Evolutionary conservation across 225 moss, liverwort and hornwort genomes (phyloP), one percentile per base, ranked within the genome.

Genomic region (Sphagnum contortum): DNA sequence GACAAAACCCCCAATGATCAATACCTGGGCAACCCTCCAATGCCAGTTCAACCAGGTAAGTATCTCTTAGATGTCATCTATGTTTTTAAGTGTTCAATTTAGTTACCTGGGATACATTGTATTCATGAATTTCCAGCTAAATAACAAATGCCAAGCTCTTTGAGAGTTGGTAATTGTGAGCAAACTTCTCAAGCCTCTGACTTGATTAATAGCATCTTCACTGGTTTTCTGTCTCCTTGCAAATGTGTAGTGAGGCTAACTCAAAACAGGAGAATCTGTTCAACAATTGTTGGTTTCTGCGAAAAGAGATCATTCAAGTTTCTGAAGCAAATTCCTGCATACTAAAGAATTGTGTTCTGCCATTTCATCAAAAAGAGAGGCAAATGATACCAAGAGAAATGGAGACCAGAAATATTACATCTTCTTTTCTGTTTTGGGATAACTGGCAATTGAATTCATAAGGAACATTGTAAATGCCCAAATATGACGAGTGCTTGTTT

Each of bases 11-110:
- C 63, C 48, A 50, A 11, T 29, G 59, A 47, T 65, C 51, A 59
- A 52, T 29, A 50, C 55, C n/a, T 9, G 52, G 48, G 45, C 3
- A 44, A 5, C 5, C 49, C 53, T 52, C 12, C 56, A 52, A 71
- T 11, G 44, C 45, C 59, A 47, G 8, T 29, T 50, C 65, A 65
- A 13, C 59, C 65, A 71, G 71, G 71, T 71, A n/a, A 48, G 60
- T 49, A 47, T 2, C 57, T 49, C 12, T 13, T 48, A n/a, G 12
- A 14, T 12, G 57, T 57, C 5, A n/a, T 3, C 11, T 2, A 9
- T 57, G 57, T n/a, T 9, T 4, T 57, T 9, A 5, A 57, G 29
- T 29, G 29, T 29, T 29, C 29, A 12, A 57, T 29, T 12, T 3
- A n/a, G 12, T 3, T 57, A 29, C 3, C 9, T 57, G 12, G 29